Base-by-base conservation (phyloP, 148 eudicot species). In the Rhododendron ovatum region DNA sequence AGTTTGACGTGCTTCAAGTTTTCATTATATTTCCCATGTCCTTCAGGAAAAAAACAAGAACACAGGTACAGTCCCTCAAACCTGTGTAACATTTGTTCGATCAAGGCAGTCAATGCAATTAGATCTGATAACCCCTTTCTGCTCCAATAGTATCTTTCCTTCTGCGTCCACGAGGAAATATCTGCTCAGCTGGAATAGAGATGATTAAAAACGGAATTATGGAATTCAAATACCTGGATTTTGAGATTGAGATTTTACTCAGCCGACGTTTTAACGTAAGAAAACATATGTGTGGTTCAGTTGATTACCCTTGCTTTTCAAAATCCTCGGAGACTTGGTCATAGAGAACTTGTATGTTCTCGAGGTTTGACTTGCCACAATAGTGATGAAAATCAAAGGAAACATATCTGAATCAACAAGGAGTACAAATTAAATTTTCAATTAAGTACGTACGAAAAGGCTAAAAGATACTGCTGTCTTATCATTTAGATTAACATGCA, bases 41-140 rank as follows among this genome's bases (percentile, higher is more conserved):
- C 39, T 69, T 55, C 15, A 22, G 45, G 45, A 78, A 69, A 78
- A 28, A 33, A 39, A 45, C 13, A 51, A 55, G 73, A 45, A 24
- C 2, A 71, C 30, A 33, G 51, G 24, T 35, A 53, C 67, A 87
- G 74, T 69, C 65, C 84, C 84, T 88, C 90, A 88, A 84, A 97
- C 98, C 98, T 97, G 99, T 45, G 98, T 94, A 85, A 97, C 99
- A 91, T 95, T 97, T 78, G 99, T 97, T 83, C 99, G 92, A 89
- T 97, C 99, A 84, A 97, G 98, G 89, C 99, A 97, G 86, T 97
- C 99, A 69, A 97, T 95, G 91, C 99, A 97, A 88, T 97, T 97
- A 24, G 98, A 93, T 89, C 99, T 93, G 80, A 97, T 87, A 76
- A 97, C 88, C 84, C 98, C 99, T 65, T 87, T 90, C 89, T 97